These are phyloP conservation scores for Capsicum baccatum DNA, from an alignment of 257 asterid genomes.

Conservation along the genomic window DNA sequence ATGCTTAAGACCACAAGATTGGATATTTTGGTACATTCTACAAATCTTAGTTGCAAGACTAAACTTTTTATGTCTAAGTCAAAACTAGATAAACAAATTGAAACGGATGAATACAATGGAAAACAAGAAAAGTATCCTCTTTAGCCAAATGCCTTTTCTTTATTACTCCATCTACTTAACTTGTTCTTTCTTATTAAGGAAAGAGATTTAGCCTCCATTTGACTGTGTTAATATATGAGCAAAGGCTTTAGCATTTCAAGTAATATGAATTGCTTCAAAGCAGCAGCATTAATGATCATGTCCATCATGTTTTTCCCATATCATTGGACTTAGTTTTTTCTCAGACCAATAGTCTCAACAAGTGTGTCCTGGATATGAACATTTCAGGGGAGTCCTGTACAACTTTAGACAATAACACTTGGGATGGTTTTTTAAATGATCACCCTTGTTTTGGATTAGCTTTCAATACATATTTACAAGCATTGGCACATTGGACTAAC, in stretches of 20 bases:
- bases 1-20: too few species aligned
- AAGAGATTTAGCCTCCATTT: not conserved
- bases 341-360: slow-evolving; percentile 24
- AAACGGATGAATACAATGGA: not conserved
- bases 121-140: slow-evolving; percentile 22
- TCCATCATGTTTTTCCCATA: slow-evolving; percentile 20
- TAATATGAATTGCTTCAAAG: slow-evolving; percentile 38
- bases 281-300: not conserved
- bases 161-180: not conserved
- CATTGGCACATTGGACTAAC: slow-evolving; percentile 50
- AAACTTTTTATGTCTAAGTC: too few species aligned
- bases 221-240: not conserved
- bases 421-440: slow-evolving; percentile 56
- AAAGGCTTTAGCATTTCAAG: not conserved
- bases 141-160: too few species aligned
- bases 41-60: too few species aligned
- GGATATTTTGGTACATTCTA: too few species aligned
- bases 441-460: slow-evolving; percentile 43
- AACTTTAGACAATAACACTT: slow-evolving; percentile 34
- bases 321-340: slow-evolving; percentile 31
- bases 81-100: too few species aligned
- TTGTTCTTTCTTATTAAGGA: not conserved
- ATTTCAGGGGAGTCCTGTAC: slow-evolving; percentile 38
- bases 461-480: slow-evolving; percentile 49
- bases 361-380: slow-evolving; percentile 47